Base-by-base conservation (phyloP, 148 eudicot genomes). In the Dysphania ambrosioides region DNA sequence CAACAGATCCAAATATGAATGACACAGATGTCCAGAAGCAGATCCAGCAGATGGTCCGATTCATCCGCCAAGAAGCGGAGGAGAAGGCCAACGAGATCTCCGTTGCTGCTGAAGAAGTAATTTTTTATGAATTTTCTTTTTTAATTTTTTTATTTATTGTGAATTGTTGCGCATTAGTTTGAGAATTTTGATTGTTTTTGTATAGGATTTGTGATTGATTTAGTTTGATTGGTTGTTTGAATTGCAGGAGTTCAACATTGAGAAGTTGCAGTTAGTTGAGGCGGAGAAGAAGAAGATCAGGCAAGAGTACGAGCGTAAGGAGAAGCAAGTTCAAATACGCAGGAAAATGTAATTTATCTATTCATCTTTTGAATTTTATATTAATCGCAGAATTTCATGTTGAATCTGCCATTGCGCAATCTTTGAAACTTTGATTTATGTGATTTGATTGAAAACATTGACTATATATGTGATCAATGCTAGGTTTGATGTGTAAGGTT, bases 261-360 rank as follows among this genome's bases (percentile, higher is more conserved):
- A 89, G 87, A 91, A 91, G 84, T 75, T 91, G 85, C 93, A 91
- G 74, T 58, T 91, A 80, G 93, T 91, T n/a, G 97, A 89, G 77
- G 93, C 93, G 13, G 93, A 91, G 90, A 91, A 91, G 86, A 91
- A 91, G 82, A 91, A 91, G 90, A 91, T 91, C 87, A 82, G 83
- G 42, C 97, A 87, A 72, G 97, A 91, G 88, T 91, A 89, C 56
- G 93, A 91, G 87, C 91, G 91, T 8, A 91, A 91, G 66, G 85
- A 87, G 85, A 89, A 91, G 78, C 93, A 89, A 86, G 93, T 91
- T 31, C 78, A 89, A 47, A 78, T 89, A 65, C 91, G 93, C 2
- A 83, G 83, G 79, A 91, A 91, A 78, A 91, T 91, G 97, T 91
- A 88, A 83, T 53, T 65, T 70, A 34, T 35, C 24, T 44, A 12